These are phyloP conservation scores for Phyllostachys edulis DNA, from an alignment of 176 grass and related monocot genomes.

Conservation along the genomic window DNA sequence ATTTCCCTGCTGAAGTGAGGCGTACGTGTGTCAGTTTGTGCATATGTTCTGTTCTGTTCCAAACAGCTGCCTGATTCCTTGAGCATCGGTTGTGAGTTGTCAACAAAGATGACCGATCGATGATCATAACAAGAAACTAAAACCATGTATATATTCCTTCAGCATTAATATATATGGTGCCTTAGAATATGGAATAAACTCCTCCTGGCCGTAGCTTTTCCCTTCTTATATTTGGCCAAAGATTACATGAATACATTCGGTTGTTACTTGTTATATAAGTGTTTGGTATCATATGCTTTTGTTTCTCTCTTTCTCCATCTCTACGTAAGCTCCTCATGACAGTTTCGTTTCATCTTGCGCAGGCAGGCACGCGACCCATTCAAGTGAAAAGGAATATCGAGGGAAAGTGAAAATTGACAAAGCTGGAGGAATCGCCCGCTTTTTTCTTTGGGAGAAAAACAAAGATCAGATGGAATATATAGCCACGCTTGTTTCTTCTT, in stretches of 20 bases:
- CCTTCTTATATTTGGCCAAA: constrained; percentile 14
- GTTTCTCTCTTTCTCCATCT: constrained; percentile 15
- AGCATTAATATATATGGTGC: constrained; percentile 31
- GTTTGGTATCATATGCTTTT: constrained; percentile 41
- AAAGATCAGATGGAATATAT: constrained; percentile 13
- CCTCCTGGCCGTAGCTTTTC: constrained; percentile 37
- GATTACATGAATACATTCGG: constrained; percentile 38
- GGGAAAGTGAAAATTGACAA: constrained; percentile 28
- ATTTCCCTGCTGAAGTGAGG: background rate
- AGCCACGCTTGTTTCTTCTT: background rate
- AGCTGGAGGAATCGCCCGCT: constrained; percentile 20
- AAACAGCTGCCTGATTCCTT: constrained; percentile 32
- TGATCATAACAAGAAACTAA: constrained; percentile 32
- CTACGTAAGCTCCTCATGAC: background rate
- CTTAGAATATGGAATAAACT: constrained; percentile 23
- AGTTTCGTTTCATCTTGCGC: constrained; percentile 9
- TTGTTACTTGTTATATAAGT: constrained; percentile 49
- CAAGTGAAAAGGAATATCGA: constrained; percentile 14
- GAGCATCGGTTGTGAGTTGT: constrained; percentile 28
- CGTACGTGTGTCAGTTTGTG: constrained; percentile 6
- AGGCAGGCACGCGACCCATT: background rate
- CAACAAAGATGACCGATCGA: constrained; percentile 28
- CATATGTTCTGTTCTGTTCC: constrained; percentile 47
- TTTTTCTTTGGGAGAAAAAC: background rate
- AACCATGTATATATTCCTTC: constrained; percentile 36